These are phyloP conservation scores for Scheffersomyces amazonensis DNA, from an alignment of 805 yeast species.

Conservation along the genomic window DNA sequence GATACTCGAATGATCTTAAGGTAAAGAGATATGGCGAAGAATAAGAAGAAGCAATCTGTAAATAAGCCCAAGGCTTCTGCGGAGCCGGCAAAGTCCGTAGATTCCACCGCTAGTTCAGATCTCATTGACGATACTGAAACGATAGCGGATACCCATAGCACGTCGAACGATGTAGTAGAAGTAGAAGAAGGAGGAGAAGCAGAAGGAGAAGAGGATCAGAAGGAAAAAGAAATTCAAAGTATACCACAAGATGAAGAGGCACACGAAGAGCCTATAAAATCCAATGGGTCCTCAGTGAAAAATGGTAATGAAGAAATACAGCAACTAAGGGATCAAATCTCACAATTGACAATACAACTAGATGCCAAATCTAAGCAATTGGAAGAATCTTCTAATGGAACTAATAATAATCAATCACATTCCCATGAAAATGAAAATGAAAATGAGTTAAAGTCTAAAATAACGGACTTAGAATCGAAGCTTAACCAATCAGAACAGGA, in stretches of 20 bases:
- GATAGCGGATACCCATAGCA: no score
- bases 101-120: no score
- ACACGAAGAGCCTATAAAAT: neutral
- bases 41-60: constrained; percentile 4
- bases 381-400: neutral
- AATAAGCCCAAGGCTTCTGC: neutral
- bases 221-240: neutral
- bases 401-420: no score
- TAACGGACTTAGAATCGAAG: constrained; percentile 1
- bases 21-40: constrained; percentile 5
- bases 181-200: neutral
- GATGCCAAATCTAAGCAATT: constrained; percentile 2
- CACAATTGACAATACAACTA: neutral
- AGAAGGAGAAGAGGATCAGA: neutral
- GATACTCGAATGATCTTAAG: neutral
- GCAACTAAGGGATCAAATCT: neutral
- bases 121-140: no score
- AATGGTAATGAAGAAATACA: neutral
- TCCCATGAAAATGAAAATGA: neutral
- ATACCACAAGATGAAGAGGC: neutral
- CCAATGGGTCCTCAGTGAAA: neutral
- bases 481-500: constrained; percentile 30
- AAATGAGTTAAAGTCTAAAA: neutral
- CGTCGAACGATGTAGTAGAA: no score
- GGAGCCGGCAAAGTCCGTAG: no score